Conservation (phyloP, 2,329 filamentous ascomycete genomes). For the Paecilomyces niveus region DNA sequence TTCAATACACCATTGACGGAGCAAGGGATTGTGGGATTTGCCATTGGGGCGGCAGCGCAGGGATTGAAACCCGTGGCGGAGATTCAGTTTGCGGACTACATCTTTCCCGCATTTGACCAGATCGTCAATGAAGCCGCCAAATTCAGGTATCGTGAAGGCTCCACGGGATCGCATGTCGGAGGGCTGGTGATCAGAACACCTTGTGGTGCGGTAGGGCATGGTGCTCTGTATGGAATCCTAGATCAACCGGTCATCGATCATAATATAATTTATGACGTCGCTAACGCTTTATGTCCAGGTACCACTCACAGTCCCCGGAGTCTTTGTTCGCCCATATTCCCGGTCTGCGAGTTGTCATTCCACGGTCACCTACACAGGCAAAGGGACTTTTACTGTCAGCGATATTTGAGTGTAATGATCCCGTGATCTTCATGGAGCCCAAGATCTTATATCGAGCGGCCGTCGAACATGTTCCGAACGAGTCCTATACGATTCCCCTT, state of each 20-base stretch:
- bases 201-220: slow-evolving; percentile 81
- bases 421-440: slow-evolving; percentile 88
- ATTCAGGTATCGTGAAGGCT: slow-evolving; percentile 67
- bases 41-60: slow-evolving; percentile 80
- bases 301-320: slow-evolving; percentile 88
- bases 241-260: neutral
- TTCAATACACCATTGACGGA: slow-evolving; percentile 96
- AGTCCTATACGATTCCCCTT: slow-evolving; percentile 73
- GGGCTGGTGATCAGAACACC: slow-evolving; percentile 87
- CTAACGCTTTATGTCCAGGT: slow-evolving; percentile 24
- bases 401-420: slow-evolving; percentile 71
- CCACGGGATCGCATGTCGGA: slow-evolving; percentile 60
- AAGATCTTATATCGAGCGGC: slow-evolving; percentile 89
- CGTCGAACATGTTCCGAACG: slow-evolving; percentile 81
- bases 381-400: slow-evolving; percentile 76
- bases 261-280: neutral
- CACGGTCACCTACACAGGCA: slow-evolving; percentile 76
- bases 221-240: slow-evolving; percentile 52
- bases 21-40: slow-evolving; percentile 91
- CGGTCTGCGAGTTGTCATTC: slow-evolving; percentile 77
- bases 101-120: slow-evolving; percentile 89
- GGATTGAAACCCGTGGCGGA: slow-evolving; percentile 91
- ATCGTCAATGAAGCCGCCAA: slow-evolving; percentile 91
- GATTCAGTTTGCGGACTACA: slow-evolving; percentile 93
- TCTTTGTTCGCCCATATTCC: slow-evolving; percentile 82